A percentile compares a stretch with the other conserved stretches of the same genome.
Evolutionary conservation across 2,329 filamentous ascomycete genomes (phyloP).

Genomic region (Cladorrhinum sp.): DNA sequence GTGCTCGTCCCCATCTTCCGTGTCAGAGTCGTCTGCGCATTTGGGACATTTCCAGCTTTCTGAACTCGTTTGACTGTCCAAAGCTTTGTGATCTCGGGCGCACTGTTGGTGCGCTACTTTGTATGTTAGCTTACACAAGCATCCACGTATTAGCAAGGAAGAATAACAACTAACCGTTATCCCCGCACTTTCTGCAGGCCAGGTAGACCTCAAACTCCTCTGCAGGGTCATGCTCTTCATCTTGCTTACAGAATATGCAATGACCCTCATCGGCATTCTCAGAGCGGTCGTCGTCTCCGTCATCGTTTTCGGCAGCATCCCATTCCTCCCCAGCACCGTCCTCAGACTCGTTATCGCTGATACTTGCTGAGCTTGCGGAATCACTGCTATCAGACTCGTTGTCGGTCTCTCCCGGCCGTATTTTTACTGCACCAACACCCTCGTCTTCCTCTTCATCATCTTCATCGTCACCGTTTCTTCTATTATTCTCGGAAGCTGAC

Average conservation of each 20-base stretch:
- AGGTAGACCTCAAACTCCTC: constrained; percentile 80
- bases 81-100: constrained; percentile 66
- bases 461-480: constrained; percentile 32
- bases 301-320: constrained; percentile 53
- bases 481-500: constrained; percentile 17
- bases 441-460: constrained; percentile 48
- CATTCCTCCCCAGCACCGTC: constrained; percentile 51
- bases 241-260: constrained; percentile 74
- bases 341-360: constrained; percentile 53
- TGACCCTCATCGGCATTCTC: constrained; percentile 44
- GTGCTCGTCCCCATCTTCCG: constrained; percentile 30
- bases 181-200: constrained; percentile 72
- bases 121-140: constrained; percentile 28
- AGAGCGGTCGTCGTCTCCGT: constrained; percentile 55
- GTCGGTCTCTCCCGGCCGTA: constrained; percentile 50
- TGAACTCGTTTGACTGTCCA: constrained; percentile 53
- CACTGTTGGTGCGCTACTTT: constrained; percentile 84
- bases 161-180: constrained; percentile 65
- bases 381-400: constrained; percentile 37
- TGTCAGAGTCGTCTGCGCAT: constrained; percentile 34
- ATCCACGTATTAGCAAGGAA: constrained; percentile 4
- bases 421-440: constrained; percentile 56
- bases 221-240: constrained; percentile 77
- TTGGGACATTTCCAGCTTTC: constrained; percentile 52
- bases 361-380: constrained; percentile 41